These are phyloP conservation scores for Ceratobasidium sp. DNA, from an alignment of 1,284 basidiomycete species.

Conservation along the genomic window DNA sequence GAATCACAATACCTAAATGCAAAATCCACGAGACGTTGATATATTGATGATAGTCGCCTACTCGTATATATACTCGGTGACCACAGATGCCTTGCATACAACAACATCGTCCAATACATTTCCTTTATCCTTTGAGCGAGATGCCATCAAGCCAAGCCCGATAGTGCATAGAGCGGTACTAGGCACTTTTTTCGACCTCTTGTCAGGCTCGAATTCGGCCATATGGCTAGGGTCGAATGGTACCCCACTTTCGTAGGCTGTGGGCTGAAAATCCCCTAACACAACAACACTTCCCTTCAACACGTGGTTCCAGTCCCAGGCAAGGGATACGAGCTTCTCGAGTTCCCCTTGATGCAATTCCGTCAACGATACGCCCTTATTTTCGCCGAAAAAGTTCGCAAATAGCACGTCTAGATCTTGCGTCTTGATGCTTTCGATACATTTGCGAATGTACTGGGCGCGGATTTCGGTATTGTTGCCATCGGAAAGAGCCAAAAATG, in stretches of 20 bases:
- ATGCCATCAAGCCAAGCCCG: constrained; percentile 17
- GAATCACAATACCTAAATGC: too few relatives aligned
- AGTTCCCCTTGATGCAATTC: not conserved
- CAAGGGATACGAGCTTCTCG: not conserved
- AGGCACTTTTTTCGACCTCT: not conserved
- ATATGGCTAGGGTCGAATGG: constrained; percentile 12
- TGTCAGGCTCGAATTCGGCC: constrained; percentile 20
- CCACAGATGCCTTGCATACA: constrained; percentile 21
- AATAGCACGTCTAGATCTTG: not conserved
- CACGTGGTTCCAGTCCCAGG: constrained; percentile 26
- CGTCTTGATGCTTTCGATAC: not conserved
- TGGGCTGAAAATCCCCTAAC: constrained; percentile 38
- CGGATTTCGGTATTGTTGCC: not conserved
- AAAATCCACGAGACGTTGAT: too few relatives aligned
- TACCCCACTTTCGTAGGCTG: not conserved
- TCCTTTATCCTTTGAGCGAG: not conserved
- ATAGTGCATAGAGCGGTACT: constrained; percentile 7
- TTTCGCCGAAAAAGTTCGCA: not conserved
- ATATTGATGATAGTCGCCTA: not conserved
- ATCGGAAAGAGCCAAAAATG: constrained; percentile 31
- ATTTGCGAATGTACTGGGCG: not conserved
- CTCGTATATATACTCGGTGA: constrained; percentile 16
- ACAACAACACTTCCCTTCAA: constrained; percentile 27
- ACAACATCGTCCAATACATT: not conserved
- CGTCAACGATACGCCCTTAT: not conserved